Evolutionary conservation across 164 flowering plant species (phyloP), one percentile per base, ranked within the genome.

Genomic region (Tetrastigma voinierianum): DNA sequence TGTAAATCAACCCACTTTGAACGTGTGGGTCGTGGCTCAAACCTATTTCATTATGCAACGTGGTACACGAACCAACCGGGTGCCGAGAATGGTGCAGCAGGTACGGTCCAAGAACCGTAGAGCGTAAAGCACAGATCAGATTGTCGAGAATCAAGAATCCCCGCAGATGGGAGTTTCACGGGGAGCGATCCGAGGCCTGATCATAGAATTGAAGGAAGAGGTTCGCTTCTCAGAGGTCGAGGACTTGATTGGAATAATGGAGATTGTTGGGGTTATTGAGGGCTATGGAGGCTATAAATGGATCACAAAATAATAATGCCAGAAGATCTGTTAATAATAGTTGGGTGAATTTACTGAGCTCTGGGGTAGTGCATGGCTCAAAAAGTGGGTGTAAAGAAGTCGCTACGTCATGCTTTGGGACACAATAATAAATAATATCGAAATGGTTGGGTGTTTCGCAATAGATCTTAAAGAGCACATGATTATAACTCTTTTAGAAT

Each of bases 261-360:
- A 82, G 65, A 59, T 74, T 59, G 47, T 19, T 40, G 16, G 76
- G 80, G 67, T 74, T 76, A 0, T 66, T 67, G 24, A 78, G 64
- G 43, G 85, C 80, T 10, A 77, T 61, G 44, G 77, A 17, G 32
- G 84, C 74, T 13, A 77, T 67, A 49, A 84, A 82, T n/a, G n/a
- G n/a, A n/a, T n/a, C n/a, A n/a, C n/a, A n/a, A n/a, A n/a, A n/a
- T n/a, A n/a, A n/a, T n/a, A n/a, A n/a, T n/a, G n/a, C n/a, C n/a
- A 79, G 72, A 55, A 69, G 60, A 14, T 83, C n/a, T 84, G 17
- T 64, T 73, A 9, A 72, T n/a, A 32, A 82, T 23, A 79, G 67
- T 56, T 85, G 83, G 77, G 79, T 24, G 89, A 69, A 85, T 77
- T 76, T 85, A 81, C 25, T 64, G 64, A 85, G 74, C 24, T 79